Evolutionary conservation across 305 asterid genomes (phyloP).

Genomic region (Rubia peregrina): DNA sequence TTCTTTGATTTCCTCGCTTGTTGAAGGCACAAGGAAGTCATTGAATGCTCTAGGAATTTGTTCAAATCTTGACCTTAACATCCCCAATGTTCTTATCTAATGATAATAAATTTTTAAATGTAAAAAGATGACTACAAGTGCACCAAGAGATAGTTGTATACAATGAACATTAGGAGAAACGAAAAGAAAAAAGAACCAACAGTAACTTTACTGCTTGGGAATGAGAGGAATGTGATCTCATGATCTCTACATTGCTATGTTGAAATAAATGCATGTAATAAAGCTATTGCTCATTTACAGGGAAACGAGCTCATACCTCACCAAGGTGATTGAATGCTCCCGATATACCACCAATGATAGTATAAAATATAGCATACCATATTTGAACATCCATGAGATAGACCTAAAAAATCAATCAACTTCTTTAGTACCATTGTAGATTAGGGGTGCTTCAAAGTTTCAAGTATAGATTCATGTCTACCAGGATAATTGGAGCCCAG

Average conservation of each 20-base stretch:
- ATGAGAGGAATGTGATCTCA: background rate
- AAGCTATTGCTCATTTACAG: background rate
- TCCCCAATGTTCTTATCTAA: conserved; percentile 97
- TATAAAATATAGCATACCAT: conserved; percentile 92
- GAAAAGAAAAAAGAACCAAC: background rate
- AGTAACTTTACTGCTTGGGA: background rate
- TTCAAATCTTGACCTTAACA: conserved; percentile 93
- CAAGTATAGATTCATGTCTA: conserved; percentile 25
- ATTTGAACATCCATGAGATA: conserved; percentile 96
- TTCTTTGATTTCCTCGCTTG: conserved; percentile 45
- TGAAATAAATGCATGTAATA: background rate
- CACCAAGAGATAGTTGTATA: conserved; percentile 8
- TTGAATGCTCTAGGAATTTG: conserved; percentile 91
- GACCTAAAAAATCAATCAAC: conserved; percentile 43
- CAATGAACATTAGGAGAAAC: background rate
- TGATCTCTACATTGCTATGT: background rate
- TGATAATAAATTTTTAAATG: conserved; percentile 12
- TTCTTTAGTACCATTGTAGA: conserved; percentile 22
- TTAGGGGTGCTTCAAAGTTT: conserved; percentile 9
- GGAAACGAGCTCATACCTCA: conserved; percentile 56
- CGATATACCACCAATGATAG: conserved; percentile 86
- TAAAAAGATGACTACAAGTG: background rate
- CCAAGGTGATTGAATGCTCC: conserved; percentile 99
- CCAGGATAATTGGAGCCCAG: conserved; percentile 94
- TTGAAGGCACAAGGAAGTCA: conserved; percentile 70